These are phyloP conservation scores for Neolentinus lepideus DNA, from an alignment of 1,284 basidiomycete genomes.

Conservation along the genomic window DNA sequence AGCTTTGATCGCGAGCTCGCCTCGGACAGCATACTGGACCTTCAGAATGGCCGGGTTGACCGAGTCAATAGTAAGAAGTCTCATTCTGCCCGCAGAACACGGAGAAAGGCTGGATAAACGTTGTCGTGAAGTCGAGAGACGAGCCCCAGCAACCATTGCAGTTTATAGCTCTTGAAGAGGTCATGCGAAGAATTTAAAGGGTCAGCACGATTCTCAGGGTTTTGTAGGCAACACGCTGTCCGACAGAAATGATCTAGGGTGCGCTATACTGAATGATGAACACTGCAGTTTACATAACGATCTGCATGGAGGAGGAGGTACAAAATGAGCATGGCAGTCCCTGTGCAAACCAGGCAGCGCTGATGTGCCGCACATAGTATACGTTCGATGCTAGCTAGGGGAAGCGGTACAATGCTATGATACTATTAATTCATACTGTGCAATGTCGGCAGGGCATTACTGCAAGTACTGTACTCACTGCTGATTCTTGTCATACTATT, in stretches of 20 bases:
- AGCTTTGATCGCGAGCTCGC: slow-evolving; percentile 92
- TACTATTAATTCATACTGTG: background rate
- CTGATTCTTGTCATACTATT: too few relatives aligned
- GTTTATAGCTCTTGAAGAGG: background rate
- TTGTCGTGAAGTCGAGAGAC: background rate
- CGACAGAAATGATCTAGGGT: background rate
- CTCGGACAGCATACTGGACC: slow-evolving; percentile 96
- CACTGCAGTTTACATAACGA: too few relatives aligned
- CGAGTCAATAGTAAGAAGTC: slow-evolving; percentile 47
- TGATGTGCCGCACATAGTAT: too few relatives aligned
- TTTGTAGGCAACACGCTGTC: background rate
- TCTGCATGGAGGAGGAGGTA: too few relatives aligned
- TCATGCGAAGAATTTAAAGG: background rate
- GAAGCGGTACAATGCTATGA: background rate
- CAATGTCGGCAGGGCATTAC: background rate
- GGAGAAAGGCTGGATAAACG: background rate
- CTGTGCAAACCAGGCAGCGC: too few relatives aligned
- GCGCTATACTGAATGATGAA: too few relatives aligned
- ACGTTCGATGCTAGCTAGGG: too few relatives aligned
- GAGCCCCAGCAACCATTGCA: background rate
- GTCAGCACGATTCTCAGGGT: background rate
- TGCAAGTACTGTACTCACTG: too few relatives aligned
- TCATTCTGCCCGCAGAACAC: slow-evolving; percentile 31
- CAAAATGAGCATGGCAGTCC: too few relatives aligned
- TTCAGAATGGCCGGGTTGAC: slow-evolving; percentile 84